These are phyloP conservation scores for Cucurbitaria berberidis DNA, from an alignment of 2,329 filamentous ascomycete genomes.

Conservation along the genomic window DNA sequence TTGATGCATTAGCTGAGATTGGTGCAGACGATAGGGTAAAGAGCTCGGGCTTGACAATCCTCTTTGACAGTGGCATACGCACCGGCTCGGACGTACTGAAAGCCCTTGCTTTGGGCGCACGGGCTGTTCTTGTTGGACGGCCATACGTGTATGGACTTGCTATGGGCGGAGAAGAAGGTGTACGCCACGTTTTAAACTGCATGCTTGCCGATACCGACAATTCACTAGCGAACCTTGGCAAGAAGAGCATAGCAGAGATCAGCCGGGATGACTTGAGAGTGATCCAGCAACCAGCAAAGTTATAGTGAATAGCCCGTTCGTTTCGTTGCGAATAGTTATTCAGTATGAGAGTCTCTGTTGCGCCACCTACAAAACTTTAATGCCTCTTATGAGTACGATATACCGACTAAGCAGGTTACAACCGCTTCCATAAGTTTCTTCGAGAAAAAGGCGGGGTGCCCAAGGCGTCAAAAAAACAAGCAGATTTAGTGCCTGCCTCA, in stretches of 20 bases:
- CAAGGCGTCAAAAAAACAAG: not conserved
- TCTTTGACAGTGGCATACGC: constrained; percentile 48
- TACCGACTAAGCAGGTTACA: not conserved
- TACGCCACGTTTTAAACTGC: constrained; percentile 46
- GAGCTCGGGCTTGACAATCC: constrained; percentile 35
- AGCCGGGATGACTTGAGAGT: constrained; percentile 37
- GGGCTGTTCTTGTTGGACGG: constrained; percentile 44
- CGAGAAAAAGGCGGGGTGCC: no score
- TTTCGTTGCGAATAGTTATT: not conserved
- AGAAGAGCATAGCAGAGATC: constrained; percentile 36
- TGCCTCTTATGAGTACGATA: not conserved
- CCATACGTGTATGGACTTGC: constrained; percentile 48
- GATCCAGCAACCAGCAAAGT: constrained; percentile 31
- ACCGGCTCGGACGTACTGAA: constrained; percentile 47
- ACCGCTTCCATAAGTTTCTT: no score
- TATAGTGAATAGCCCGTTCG: constrained; percentile 21
- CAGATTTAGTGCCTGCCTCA: not conserved
- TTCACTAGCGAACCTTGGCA: constrained; percentile 42
- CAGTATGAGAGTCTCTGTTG: not conserved
- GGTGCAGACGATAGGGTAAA: constrained; percentile 42
- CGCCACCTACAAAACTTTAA: not conserved
- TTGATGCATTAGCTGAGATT: constrained; percentile 47
- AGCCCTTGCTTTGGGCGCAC: constrained; percentile 46
- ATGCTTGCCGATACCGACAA: constrained; percentile 40
- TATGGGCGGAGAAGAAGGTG: constrained; percentile 47